Conservation (phyloP, 441 rosid species). For the Brassica hybrid region DNA sequence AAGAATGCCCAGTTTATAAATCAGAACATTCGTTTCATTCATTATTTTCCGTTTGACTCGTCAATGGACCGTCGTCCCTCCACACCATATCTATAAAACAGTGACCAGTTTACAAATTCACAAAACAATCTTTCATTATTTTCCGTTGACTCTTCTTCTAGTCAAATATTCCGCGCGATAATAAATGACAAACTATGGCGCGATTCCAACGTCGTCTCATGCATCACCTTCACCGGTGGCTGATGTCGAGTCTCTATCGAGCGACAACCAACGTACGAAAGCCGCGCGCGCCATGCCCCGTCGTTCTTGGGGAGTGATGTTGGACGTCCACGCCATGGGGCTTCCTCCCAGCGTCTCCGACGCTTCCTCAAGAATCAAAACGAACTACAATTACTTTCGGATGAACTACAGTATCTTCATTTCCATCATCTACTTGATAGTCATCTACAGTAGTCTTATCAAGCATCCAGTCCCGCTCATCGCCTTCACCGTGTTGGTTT, state of each 20-base stretch:
- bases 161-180: not conserved
- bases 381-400: slow-evolving; percentile 53
- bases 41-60: too few species aligned
- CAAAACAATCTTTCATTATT: not conserved
- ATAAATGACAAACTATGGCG: slow-evolving; percentile 68
- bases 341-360: slow-evolving; percentile 44
- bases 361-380: slow-evolving; percentile 45
- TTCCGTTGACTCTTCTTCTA: not conserved
- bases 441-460: slow-evolving; percentile 57
- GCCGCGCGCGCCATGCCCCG: slow-evolving; percentile 63
- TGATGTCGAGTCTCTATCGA: slow-evolving; percentile 48
- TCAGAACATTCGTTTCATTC: too few species aligned
- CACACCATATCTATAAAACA: too few species aligned
- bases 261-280: not conserved
- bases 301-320: slow-evolving; percentile 63
- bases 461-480: slow-evolving; percentile 64
- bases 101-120: too few species aligned
- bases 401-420: slow-evolving; percentile 60
- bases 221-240: slow-evolving; percentile 25
- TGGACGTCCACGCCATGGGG: slow-evolving; percentile 48
- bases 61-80: too few species aligned
- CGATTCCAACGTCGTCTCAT: slow-evolving; percentile 72
- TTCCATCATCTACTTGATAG: slow-evolving; percentile 30
- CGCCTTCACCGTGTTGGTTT: slow-evolving; percentile 58
- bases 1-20: too few species aligned